These are phyloP conservation scores for Tephrocybe sp. DNA, from an alignment of 768 basidiomycete species.

Conservation along the genomic window DNA sequence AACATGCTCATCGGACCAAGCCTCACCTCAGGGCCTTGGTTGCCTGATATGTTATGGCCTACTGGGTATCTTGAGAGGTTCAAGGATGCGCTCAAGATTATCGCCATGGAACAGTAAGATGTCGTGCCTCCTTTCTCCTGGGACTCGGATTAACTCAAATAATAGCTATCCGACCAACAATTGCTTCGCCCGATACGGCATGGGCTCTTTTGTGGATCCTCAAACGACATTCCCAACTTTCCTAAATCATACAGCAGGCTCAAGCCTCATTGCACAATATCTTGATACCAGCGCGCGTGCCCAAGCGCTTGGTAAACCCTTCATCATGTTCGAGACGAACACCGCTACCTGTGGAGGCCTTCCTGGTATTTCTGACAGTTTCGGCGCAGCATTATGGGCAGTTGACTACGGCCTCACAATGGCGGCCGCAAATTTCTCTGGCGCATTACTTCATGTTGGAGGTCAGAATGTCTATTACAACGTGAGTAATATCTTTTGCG, in stretches of 20 bases:
- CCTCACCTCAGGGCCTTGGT: slow-evolving; percentile 55
- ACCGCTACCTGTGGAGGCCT: slow-evolving; percentile 70
- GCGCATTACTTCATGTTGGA: slow-evolving; percentile 52
- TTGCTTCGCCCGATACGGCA: slow-evolving; percentile 48
- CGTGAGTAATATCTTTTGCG: slow-evolving; percentile 26
- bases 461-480: slow-evolving; percentile 67
- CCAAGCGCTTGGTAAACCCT: slow-evolving; percentile 36
- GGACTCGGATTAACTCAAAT: background rate
- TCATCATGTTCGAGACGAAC: slow-evolving; percentile 72
- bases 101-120: slow-evolving; percentile 57
- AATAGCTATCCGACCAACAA: slow-evolving; percentile 59
- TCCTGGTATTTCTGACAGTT: slow-evolving; percentile 57
- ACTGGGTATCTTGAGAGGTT: slow-evolving; percentile 50
- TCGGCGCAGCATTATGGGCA: slow-evolving; percentile 62
- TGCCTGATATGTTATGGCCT: slow-evolving; percentile 45
- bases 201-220: slow-evolving; percentile 38
- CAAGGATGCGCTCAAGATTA: slow-evolving; percentile 37
- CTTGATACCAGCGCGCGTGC: slow-evolving; percentile 46
- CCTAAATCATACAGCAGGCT: slow-evolving; percentile 59
- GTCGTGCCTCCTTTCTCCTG: too few species aligned
- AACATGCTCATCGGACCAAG: too few species aligned
- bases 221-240: slow-evolving; percentile 53
- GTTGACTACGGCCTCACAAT: slow-evolving; percentile 59
- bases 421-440: slow-evolving; percentile 53
- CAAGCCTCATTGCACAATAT: slow-evolving; percentile 50